Conservation (phyloP, 2,329 filamentous ascomycete species). For the Pseudogymnoascus verrucosus region DNA sequence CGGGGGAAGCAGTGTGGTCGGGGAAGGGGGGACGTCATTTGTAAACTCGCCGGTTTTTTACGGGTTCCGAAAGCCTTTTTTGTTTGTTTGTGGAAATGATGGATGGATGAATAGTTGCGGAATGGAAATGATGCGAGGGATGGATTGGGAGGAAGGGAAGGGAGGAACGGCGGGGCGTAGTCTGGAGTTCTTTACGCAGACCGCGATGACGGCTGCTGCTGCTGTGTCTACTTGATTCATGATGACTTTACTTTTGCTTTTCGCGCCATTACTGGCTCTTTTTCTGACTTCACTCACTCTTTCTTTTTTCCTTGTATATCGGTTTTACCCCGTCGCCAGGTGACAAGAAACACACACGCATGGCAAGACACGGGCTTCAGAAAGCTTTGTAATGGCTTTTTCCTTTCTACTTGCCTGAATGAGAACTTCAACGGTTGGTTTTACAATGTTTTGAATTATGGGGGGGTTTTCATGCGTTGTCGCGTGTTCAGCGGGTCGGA, state of each 20-base stretch:
- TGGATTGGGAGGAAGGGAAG: not conserved
- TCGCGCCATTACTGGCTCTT: not conserved
- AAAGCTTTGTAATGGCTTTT: slow-evolving; percentile 20
- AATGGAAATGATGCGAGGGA: not conserved
- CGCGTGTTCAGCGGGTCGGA: not conserved
- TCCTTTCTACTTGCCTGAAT: not conserved
- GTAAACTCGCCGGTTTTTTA: not conserved
- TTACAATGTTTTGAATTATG: not conserved
- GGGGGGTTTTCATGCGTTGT: not conserved
- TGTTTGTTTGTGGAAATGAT: not conserved
- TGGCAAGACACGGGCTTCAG: slow-evolving; percentile 1
- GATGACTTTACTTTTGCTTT: not conserved
- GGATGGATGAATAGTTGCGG: not conserved
- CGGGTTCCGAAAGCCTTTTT: not conserved
- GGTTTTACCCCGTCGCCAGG: slow-evolving; percentile 1
- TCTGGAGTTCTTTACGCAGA: not conserved
- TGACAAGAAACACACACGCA: not conserved
- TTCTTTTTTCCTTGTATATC: not conserved
- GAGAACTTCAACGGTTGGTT: not conserved
- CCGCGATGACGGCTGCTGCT: not conserved
- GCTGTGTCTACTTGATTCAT: slow-evolving; percentile 4
- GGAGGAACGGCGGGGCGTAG: not conserved
- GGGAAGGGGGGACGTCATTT: not conserved
- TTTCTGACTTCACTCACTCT: not conserved
- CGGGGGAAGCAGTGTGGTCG: not conserved